Base-by-base conservation (phyloP, 495 filamentous ascomycete genomes). In the Talaromyces nanjingensis region DNA sequence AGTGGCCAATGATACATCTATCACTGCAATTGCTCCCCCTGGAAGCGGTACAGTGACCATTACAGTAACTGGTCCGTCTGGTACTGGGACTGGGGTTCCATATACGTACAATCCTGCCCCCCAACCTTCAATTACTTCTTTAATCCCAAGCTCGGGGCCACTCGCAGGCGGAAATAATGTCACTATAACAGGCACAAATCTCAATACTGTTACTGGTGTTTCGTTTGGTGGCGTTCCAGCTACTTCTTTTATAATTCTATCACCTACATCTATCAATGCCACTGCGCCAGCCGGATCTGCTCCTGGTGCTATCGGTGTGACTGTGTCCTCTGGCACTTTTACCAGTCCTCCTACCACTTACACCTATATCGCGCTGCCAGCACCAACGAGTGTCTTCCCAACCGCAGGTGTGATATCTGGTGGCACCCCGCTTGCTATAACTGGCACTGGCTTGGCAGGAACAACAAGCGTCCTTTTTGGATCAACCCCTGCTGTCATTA, bases 141-240 rank as follows among this genome's bases (percentile, higher is more conserved):
- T 57, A 14, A 57, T 22, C 11, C 54, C 54, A 57, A 57, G 29
- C 12, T 57, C 54, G 11, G 54, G 54, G 11, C 25, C 54, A 33
- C 8, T 57, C 12, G 24, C 54, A 29, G 54, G 54, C 16, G 54
- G 54, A 18, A 57, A 57, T 18, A 29, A 12, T 57, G 54, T 57
- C 29, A 57, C 54, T 57, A 57, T 57, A 11, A 57, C 16, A 14
- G 55, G 55, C 55, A 58, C 55, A n/a, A 58, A 58, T 16, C 29
- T 58, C 25, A 58, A 58, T 58, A 34, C 27, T 14, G 55, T 58
- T 8, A 58, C 55, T 29, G 29, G 12, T 14, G 14, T 58, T 16
- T 33, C 11, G 25, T 29, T 58, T 34, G n/a, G 25, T 24, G 27
- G 55, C 27, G 11, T n/a, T 34, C 20, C 49, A 12, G 29, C 25